Conservation (phyloP, 495 filamentous ascomycete genomes). For the Hypoxylon lienhwacheense region DNA sequence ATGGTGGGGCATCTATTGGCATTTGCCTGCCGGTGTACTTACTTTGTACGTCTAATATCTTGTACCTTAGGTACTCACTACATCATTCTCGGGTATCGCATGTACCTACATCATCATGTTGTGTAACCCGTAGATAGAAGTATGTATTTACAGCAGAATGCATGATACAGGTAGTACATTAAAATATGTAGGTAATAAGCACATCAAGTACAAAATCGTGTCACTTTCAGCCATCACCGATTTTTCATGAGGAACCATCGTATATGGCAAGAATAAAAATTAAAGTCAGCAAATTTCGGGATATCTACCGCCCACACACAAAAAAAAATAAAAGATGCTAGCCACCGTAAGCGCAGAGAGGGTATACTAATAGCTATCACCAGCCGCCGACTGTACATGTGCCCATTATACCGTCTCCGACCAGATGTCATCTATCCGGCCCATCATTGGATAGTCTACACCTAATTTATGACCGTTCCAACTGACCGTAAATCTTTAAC, state of each 20-base stretch:
- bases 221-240: background rate
- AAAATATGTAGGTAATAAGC: background rate
- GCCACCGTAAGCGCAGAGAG: background rate
- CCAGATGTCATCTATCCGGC: background rate
- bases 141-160: too few relatives aligned
- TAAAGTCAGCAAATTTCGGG: background rate
- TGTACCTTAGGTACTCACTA: background rate
- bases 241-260: too few relatives aligned
- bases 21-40: too few relatives aligned
- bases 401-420: background rate
- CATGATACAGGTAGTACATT: too few relatives aligned
- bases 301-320: background rate
- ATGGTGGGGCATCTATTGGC: slow-evolving; percentile 22
- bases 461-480: background rate
- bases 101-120: background rate
- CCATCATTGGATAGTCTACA: background rate
- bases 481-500: background rate
- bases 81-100: too few relatives aligned
- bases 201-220: background rate
- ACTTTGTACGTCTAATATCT: too few relatives aligned
- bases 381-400: background rate
- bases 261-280: background rate
- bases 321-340: slow-evolving; percentile 15
- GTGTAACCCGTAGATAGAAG: too few relatives aligned
- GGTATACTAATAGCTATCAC: slow-evolving; percentile 19